These are phyloP conservation scores for Colletotrichum tamarilloi DNA, from an alignment of 2,329 filamentous ascomycete genomes.

Conservation along the genomic window DNA sequence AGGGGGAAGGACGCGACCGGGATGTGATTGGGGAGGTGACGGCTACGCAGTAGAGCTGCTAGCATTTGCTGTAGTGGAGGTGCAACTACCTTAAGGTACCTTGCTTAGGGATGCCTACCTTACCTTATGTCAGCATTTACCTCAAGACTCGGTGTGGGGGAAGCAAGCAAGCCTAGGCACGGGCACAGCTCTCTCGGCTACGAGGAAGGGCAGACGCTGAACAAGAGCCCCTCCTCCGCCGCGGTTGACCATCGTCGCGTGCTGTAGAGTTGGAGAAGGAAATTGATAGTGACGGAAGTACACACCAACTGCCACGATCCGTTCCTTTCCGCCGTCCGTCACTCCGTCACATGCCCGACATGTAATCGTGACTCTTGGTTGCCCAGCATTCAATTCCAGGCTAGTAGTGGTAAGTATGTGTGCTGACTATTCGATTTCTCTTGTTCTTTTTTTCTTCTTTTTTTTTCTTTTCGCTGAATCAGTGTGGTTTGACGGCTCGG, in stretches of 20 bases:
- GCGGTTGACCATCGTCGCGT: conserved; percentile 26
- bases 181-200: conserved; percentile 22
- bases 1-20: conserved; percentile 15
- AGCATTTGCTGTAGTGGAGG: neutral
- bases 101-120: too few relatives aligned
- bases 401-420: too few relatives aligned
- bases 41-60: conserved; percentile 16
- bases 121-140: neutral
- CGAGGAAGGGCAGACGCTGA: conserved; percentile 20
- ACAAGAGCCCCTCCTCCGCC: conserved; percentile 22
- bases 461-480: neutral
- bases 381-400: too few relatives aligned
- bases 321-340: conserved; percentile 30
- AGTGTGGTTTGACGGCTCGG: neutral
- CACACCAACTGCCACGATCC: neutral
- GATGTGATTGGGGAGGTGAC: conserved; percentile 11
- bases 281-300: conserved; percentile 30
- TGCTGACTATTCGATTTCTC: neutral
- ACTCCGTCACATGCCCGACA: conserved; percentile 9
- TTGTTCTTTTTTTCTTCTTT: neutral
- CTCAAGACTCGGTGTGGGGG: conserved; percentile 9
- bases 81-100: neutral
- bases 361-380: neutral
- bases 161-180: neutral
- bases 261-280: neutral